Evolutionary conservation across 139 green algal genomes (phyloP), one percentile per base, ranked within the genome.

Genomic region (Zygnema cylindricum): DNA sequence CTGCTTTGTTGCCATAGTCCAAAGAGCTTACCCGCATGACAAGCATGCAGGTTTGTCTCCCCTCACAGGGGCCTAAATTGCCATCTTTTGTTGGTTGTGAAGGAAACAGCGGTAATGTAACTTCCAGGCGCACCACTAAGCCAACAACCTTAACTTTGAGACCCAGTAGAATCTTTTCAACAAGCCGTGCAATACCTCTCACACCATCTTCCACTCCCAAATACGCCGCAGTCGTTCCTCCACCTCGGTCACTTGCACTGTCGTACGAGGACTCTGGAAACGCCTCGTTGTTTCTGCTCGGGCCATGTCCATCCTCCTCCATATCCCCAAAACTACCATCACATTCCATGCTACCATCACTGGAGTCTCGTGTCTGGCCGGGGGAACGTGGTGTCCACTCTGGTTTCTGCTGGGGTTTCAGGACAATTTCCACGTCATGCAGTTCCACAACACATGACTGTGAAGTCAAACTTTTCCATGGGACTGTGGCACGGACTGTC

Each of bases 191-290:
- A 16, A 86, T 77, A 22, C 69, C 39, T 43, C 39, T 77, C 3
- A 86, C 79, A 3, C 79, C 79, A 35, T 86, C 79, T 33, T 87
- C 81, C 2, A 87, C 81, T 69, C 43, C 81, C 36, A 35, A 63
- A 16, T 87, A 81, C 1, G 7, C 71, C 7, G 71, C 71, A 43
- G 36, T 16, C 11, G 11, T 16, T 79, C 71, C 71, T 43, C 36
- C 71, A 3, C 36, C 71, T 25, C 71, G 3, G 11, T 16, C 71
- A 25, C 36, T 30, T 25, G 30, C 57, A 30, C 57, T 30, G 30
- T 73, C 57, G 25, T 25, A 73, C 30, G 25, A 35, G 57, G 25
- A 30, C 30, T 73, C 57, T 25, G 25, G 30, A 30, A 35, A 25
- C 30, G 30, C 30, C 30, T 73, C 57, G 57, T 73, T 73, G 57